Conservation (phyloP, 371 early-diverging fungal genomes). For the Synchytrium microbalum region DNA sequence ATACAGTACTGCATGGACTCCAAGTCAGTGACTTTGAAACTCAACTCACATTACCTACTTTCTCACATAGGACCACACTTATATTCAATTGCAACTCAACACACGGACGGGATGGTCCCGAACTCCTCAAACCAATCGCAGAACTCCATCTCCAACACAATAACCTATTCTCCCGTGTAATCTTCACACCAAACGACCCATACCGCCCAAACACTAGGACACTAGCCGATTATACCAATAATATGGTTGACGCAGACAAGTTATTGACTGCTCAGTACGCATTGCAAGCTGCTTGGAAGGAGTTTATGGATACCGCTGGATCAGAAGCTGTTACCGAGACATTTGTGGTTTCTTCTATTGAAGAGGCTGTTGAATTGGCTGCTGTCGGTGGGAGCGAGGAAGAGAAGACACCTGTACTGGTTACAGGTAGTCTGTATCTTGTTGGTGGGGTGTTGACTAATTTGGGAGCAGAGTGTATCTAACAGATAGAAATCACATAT, state of each 20-base stretch:
- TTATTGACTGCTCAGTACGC: conserved; percentile 46
- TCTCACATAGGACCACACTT: conserved; percentile 29
- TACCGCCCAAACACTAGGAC: conserved; percentile 16
- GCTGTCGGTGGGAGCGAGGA: conserved; percentile 23
- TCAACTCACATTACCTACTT: no score
- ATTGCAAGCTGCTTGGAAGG: conserved; percentile 45
- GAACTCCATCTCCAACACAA: conserved; percentile 9
- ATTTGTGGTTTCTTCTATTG: conserved; percentile 37
- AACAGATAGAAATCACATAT: background rate
- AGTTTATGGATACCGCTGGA: conserved; percentile 15
- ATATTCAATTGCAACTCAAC: conserved; percentile 74
- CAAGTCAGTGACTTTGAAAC: no score
- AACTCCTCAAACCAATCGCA: conserved; percentile 36
- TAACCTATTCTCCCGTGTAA: conserved; percentile 46
- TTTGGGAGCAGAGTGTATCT: conserved; percentile 28
- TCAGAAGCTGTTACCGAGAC: conserved; percentile 4
- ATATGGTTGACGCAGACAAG: conserved; percentile 49
- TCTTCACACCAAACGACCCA: conserved; percentile 72
- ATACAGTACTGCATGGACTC: no score
- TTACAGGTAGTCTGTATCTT: conserved; percentile 90
- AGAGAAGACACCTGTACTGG: conserved; percentile 53
- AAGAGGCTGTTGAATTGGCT: conserved; percentile 64
- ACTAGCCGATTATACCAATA: conserved; percentile 49
- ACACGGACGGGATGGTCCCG: conserved; percentile 60
- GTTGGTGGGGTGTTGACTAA: conserved; percentile 78